Evolutionary conservation across 2,329 filamentous ascomycete species (phyloP).

Genomic region (Hypoxylon sp.): DNA sequence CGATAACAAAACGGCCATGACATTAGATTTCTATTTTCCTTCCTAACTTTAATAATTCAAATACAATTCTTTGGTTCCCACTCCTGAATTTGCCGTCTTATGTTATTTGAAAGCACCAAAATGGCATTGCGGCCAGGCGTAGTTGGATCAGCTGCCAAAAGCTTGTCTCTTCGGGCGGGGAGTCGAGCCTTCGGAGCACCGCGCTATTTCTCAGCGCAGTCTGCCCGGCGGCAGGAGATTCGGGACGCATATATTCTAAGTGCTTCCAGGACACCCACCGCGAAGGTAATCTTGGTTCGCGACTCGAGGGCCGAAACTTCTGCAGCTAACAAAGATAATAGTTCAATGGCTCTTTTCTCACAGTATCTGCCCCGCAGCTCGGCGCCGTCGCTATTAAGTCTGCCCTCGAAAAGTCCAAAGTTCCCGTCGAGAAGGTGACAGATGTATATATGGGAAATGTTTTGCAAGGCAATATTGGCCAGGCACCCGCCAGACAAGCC

Average conservation of each 20-base stretch:
- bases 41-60: conserved; percentile 3
- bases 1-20: conserved; percentile 9
- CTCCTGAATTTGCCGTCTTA: conserved; percentile 1
- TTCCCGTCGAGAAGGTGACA: conserved; percentile 84
- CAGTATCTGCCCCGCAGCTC: conserved; percentile 87
- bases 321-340: conserved; percentile 57
- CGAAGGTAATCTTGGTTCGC: conserved; percentile 73
- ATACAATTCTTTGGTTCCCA: background rate
- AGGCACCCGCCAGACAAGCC: conserved; percentile 93
- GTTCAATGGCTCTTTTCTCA: conserved; percentile 95
- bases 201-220: conserved; percentile 64
- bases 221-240: conserved; percentile 73
- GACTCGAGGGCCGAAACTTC: background rate
- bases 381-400: conserved; percentile 93
- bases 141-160: conserved; percentile 46
- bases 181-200: conserved; percentile 47
- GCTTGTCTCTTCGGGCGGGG: conserved; percentile 40
- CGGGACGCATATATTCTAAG: conserved; percentile 95
- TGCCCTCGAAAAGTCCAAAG: conserved; percentile 86
- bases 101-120: conserved; percentile 20
- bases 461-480: conserved; percentile 84
- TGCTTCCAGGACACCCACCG: conserved; percentile 89
- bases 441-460: conserved; percentile 99
- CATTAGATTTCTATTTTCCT: conserved; percentile 6
- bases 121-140: conserved; percentile 49